These are phyloP conservation scores for Phycomyces nitens DNA, from an alignment of 192 early-diverging fungal genomes.

Conservation along the genomic window DNA sequence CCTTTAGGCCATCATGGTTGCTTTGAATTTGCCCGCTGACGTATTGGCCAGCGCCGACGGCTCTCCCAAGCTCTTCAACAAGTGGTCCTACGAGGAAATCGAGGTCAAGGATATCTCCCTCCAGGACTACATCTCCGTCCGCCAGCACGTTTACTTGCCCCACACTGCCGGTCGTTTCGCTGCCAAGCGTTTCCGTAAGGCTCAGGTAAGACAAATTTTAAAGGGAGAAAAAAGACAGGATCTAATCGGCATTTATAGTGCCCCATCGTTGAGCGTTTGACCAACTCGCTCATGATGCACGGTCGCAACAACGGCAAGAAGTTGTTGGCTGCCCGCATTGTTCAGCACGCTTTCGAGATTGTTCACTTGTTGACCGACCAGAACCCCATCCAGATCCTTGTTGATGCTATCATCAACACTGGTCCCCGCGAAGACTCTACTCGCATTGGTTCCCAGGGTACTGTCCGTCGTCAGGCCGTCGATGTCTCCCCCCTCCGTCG, in stretches of 20 bases:
- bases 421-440: slow-evolving; percentile 99
- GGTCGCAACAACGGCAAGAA: slow-evolving; percentile 99
- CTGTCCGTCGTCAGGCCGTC: slow-evolving; percentile 98
- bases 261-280: slow-evolving; percentile 97
- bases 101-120: slow-evolving; percentile 79
- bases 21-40: slow-evolving; percentile 55
- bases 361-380: slow-evolving; percentile 96
- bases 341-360: slow-evolving; percentile 99
- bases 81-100: slow-evolving; percentile 87
- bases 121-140: slow-evolving; percentile 90
- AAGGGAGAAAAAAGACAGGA: slow-evolving; percentile 6
- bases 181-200: slow-evolving; percentile 96
- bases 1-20: slow-evolving; percentile 35
- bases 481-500: slow-evolving; percentile 98
- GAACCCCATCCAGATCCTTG: slow-evolving; percentile 98
- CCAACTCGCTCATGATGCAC: slow-evolving; percentile 99
- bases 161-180: slow-evolving; percentile 99
- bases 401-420: slow-evolving; percentile 99
- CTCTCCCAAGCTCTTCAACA: slow-evolving; percentile 73
- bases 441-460: slow-evolving; percentile 97
- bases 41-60: slow-evolving; percentile 47
- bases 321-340: slow-evolving; percentile 97
- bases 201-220: slow-evolving; percentile 54
- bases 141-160: slow-evolving; percentile 90
- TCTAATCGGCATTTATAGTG: slow-evolving; percentile 49